Evolutionary conservation across 768 basidiomycete species (phyloP).

Genomic region (Sarcomyxa edulis): DNA sequence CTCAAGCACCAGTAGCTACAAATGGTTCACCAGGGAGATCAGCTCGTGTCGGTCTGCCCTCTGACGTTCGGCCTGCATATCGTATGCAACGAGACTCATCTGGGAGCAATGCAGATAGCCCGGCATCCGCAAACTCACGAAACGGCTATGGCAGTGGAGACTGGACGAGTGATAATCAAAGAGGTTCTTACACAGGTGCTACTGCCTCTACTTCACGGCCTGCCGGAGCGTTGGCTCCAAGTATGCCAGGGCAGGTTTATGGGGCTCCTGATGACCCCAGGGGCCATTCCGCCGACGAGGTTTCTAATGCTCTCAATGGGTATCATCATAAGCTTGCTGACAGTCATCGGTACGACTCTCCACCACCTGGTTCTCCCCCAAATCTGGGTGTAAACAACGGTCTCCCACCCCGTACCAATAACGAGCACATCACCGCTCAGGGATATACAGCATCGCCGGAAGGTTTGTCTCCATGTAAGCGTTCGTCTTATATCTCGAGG

Average conservation of each 20-base stretch:
- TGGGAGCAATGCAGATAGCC: constrained; percentile 3
- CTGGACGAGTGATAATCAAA: background rate
- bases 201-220: constrained; percentile 1
- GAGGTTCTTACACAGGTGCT: no score
- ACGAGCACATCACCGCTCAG: no score
- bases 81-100: background rate
- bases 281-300: constrained; percentile 12
- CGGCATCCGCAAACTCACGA: background rate
- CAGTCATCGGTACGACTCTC: constrained; percentile 14
- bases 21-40: constrained; percentile 1
- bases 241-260: constrained; percentile 7
- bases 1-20: constrained; percentile 15
- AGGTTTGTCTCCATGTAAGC: no score
- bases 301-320: constrained; percentile 8
- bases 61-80: background rate
- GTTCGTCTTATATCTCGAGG: no score
- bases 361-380: constrained; percentile 10
- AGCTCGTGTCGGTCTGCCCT: constrained; percentile 1
- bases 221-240: constrained; percentile 4
- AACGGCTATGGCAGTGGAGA: background rate
- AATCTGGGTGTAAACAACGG: no score
- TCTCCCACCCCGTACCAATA: no score
- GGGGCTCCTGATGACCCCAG: constrained; percentile 11
- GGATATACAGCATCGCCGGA: no score
- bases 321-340: constrained; percentile 10